A percentile compares a stretch with the other conserved stretches of the same genome.
These are phyloP conservation scores for Cokeromyces recurvatus DNA, from an alignment of 371 early-diverging fungal species.

Conservation along the genomic window DNA sequence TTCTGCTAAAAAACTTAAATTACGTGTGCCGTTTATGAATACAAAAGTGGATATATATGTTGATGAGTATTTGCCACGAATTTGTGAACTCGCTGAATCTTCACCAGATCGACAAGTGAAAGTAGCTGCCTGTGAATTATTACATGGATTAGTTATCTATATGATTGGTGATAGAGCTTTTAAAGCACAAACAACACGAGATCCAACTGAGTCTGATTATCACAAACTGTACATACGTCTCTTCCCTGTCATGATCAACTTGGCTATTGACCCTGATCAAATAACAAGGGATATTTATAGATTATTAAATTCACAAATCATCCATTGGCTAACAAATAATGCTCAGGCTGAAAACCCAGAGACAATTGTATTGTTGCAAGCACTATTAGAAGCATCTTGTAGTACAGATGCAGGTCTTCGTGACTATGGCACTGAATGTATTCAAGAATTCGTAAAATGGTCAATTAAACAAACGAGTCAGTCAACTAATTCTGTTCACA, in stretches of 20 bases:
- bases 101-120: conserved; percentile 74
- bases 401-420: conserved; percentile 55
- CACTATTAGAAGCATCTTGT: conserved; percentile 67
- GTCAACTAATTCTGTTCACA: conserved; percentile 47
- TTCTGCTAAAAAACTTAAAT: conserved; percentile 40
- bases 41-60: conserved; percentile 56
- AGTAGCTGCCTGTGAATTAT: conserved; percentile 69
- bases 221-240: conserved; percentile 57
- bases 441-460: conserved; percentile 72
- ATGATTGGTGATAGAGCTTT: conserved; percentile 74
- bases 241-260: conserved; percentile 66
- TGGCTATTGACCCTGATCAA: conserved; percentile 71
- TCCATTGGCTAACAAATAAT: conserved; percentile 80
- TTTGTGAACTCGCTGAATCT: conserved; percentile 69
- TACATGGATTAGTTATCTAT: conserved; percentile 65
- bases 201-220: conserved; percentile 50
- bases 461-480: conserved; percentile 65
- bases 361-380: conserved; percentile 62
- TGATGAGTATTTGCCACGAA: conserved; percentile 74
- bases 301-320: conserved; percentile 59
- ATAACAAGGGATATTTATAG: conserved; percentile 64
- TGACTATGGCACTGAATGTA: conserved; percentile 73
- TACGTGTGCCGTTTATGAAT: conserved; percentile 67
- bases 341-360: conserved; percentile 72
- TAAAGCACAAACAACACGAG: conserved; percentile 34